Conservation (phyloP, 2,329 filamentous ascomycete genomes). For the Colletotrichum limetticola region DNA sequence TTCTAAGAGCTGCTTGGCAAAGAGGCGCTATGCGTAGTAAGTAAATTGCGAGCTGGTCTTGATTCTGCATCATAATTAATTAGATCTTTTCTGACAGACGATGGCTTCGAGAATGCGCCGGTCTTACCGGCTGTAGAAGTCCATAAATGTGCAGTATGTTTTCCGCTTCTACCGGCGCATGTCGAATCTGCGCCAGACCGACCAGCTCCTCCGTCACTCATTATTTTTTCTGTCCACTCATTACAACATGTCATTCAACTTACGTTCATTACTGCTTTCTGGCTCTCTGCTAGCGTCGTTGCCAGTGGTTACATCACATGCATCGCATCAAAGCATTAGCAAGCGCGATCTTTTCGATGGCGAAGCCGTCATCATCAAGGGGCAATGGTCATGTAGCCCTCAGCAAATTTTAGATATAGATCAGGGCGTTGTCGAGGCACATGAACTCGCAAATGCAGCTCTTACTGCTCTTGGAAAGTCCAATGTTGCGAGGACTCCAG, state of each 20-base stretch:
- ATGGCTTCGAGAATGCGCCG: too few relatives aligned
- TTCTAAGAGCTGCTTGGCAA: too few relatives aligned
- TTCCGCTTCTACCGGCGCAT: too few relatives aligned
- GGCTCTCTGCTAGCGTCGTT: background rate
- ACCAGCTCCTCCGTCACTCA: too few relatives aligned
- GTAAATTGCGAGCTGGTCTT: too few relatives aligned
- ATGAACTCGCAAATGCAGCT: constrained; percentile 12
- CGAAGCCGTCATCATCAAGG: constrained; percentile 10
- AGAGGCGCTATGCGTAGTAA: too few relatives aligned
- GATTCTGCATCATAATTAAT: too few relatives aligned
- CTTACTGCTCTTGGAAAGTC: constrained; percentile 3
- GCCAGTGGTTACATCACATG: background rate
- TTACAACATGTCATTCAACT: background rate
- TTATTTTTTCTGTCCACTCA: too few relatives aligned
- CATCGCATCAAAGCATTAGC: background rate
- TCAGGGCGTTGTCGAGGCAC: constrained; percentile 8
- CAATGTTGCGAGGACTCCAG: background rate
- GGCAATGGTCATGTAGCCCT: constrained; percentile 9
- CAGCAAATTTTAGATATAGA: background rate
- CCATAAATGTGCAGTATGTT: too few relatives aligned
- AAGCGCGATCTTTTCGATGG: constrained; percentile 9
- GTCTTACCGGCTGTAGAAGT: too few relatives aligned
- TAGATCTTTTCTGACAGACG: too few relatives aligned
- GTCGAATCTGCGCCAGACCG: too few relatives aligned
- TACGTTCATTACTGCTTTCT: background rate